Conservation (phyloP, 1,139 yeast species). For the Sugiyamaella paludigena region DNA sequence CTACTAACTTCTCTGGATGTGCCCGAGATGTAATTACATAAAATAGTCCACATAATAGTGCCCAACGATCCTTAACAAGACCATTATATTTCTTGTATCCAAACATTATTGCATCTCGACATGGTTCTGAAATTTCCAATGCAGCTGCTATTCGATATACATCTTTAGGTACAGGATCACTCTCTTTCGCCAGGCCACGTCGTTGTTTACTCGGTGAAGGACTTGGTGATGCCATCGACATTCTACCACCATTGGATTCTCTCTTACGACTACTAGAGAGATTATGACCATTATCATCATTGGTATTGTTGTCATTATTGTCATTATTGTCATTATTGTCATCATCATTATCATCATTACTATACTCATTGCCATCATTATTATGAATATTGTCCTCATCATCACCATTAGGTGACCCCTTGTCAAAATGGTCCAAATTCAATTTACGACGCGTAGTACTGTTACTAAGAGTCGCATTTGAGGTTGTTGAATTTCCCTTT, state of each 20-base stretch:
- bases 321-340: background rate
- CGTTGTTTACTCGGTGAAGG: slow-evolving; percentile 19
- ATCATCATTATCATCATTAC: background rate
- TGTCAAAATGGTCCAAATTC: background rate
- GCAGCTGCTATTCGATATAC: slow-evolving; percentile 26
- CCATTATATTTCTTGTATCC: slow-evolving; percentile 34
- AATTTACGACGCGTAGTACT: background rate
- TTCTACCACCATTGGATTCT: background rate
- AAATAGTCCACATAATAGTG: slow-evolving; percentile 36
- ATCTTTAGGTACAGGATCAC: slow-evolving; percentile 27
- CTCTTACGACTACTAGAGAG: background rate
- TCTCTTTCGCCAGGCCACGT: slow-evolving; percentile 22
- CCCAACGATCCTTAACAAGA: slow-evolving; percentile 40
- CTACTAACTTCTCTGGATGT: slow-evolving; percentile 31
- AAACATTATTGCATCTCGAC: slow-evolving; percentile 32
- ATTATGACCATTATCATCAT: too few species aligned
- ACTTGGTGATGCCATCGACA: background rate
- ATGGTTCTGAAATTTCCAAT: slow-evolving; percentile 27
- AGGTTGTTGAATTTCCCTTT: too few species aligned
- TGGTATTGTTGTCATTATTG: too few species aligned
- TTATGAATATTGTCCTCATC: background rate
- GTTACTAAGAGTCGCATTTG: too few species aligned
- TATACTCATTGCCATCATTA: background rate
- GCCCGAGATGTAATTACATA: slow-evolving; percentile 34
- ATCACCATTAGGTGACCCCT: background rate